These are phyloP conservation scores for Rhynchospora pubera DNA, from an alignment of 176 grass and related monocot genomes.

Conservation along the genomic window DNA sequence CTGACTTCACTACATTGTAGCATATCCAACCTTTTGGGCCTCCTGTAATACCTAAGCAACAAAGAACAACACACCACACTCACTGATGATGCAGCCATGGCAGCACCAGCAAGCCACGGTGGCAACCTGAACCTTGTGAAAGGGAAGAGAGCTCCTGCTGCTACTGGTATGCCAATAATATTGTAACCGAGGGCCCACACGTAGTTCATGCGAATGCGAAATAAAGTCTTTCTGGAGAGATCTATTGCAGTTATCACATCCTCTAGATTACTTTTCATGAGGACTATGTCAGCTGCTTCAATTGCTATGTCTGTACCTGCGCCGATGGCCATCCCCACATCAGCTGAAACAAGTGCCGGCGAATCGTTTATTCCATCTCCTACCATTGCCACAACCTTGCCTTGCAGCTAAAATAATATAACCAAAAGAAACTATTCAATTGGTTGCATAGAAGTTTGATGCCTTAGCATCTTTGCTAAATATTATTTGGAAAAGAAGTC, in stretches of 20 bases:
- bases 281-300: slow-evolving; percentile 92
- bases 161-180: slow-evolving; percentile 64
- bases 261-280: slow-evolving; percentile 95
- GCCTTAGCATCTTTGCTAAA: background rate
- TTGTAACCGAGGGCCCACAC: slow-evolving; percentile 97
- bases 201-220: slow-evolving; percentile 88
- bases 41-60: slow-evolving; percentile 76
- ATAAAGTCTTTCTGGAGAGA: slow-evolving; percentile 83
- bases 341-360: slow-evolving; percentile 71
- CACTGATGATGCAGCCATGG: slow-evolving; percentile 89
- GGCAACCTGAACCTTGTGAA: slow-evolving; percentile 66
- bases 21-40: slow-evolving; percentile 37
- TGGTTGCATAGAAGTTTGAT: background rate
- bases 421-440: background rate
- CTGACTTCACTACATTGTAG: slow-evolving; percentile 27
- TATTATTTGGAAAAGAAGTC: background rate
- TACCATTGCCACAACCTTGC: slow-evolving; percentile 80
- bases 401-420: slow-evolving; percentile 38
- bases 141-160: slow-evolving; percentile 73
- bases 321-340: slow-evolving; percentile 79
- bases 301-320: slow-evolving; percentile 88
- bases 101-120: slow-evolving; percentile 83
- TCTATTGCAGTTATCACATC: slow-evolving; percentile 91
- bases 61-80: slow-evolving; percentile 88
- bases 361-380: slow-evolving; percentile 94